phyloP scores from a whole-genome alignment of 441 rosid genomes.

The Euphorbia schlechtendalii region DNA sequence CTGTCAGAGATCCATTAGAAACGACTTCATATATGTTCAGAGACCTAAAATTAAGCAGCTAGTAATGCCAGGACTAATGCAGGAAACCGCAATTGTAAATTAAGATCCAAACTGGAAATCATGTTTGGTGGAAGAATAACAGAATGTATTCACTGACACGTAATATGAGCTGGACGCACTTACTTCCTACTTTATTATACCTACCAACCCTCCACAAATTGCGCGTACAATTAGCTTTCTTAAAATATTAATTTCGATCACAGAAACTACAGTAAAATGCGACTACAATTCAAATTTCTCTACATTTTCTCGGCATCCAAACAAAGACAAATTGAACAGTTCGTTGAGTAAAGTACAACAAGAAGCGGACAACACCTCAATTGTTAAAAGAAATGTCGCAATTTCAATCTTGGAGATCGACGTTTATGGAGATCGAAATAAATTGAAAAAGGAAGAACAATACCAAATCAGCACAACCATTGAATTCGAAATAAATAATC shows the following conservation, averaged over 20 bases:
- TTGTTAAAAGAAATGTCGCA: not conserved
- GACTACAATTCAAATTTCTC: not conserved
- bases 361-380: not conserved
- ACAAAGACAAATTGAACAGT: not conserved
- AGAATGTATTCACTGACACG: not conserved
- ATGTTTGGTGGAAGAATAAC: not conserved
- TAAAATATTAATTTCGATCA: not conserved
- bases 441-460: not conserved
- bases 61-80: not conserved
- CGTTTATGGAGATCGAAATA: not conserved
- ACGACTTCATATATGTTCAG: not conserved
- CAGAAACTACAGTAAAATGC: not conserved
- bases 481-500: not conserved
- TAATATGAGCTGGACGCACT: conserved; percentile 12
- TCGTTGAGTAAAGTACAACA: not conserved
- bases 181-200: not conserved
- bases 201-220: not conserved
- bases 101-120: not conserved
- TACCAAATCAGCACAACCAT: not conserved
- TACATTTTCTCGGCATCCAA: not conserved
- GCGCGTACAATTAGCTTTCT: not conserved
- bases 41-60: not conserved
- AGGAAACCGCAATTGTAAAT: not conserved
- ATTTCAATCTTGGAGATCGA: not conserved
- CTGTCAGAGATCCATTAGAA: not conserved